Evolutionary conservation across 2,329 filamentous ascomycete genomes (phyloP).

Genomic region (Alternaria sp.): DNA sequence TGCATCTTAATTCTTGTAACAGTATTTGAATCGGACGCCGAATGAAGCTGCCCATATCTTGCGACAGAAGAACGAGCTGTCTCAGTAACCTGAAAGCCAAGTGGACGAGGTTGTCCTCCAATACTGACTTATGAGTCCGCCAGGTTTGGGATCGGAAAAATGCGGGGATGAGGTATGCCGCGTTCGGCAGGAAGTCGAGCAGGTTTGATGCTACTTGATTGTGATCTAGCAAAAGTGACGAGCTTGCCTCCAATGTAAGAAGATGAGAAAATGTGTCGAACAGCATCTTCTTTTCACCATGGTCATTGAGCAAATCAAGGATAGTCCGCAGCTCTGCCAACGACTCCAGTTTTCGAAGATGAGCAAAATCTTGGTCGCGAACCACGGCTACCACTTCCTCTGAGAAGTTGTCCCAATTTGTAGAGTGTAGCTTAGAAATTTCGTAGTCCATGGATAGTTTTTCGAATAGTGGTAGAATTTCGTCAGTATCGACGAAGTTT

Average conservation of each 20-base stretch:
- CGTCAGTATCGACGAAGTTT: neutral
- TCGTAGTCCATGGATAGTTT: neutral
- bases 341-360: neutral
- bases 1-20: neutral
- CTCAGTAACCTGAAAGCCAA: neutral
- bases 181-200: neutral
- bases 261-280: neutral
- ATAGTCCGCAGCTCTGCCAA: neutral
- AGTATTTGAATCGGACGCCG: neutral
- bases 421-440: neutral
- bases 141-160: neutral
- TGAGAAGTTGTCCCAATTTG: neutral
- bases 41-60: neutral
- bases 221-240: neutral
- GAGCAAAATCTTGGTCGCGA: neutral
- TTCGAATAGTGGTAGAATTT: neutral
- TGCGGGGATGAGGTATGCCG: neutral
- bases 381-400: neutral
- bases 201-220: neutral
- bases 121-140: neutral
- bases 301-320: neutral
- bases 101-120: neutral
- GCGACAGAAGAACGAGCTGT: neutral
- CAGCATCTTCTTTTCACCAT: neutral
- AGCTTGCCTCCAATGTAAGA: neutral